Conservation (phyloP, 2,329 filamentous ascomycete species). For the Coniella vitis region DNA sequence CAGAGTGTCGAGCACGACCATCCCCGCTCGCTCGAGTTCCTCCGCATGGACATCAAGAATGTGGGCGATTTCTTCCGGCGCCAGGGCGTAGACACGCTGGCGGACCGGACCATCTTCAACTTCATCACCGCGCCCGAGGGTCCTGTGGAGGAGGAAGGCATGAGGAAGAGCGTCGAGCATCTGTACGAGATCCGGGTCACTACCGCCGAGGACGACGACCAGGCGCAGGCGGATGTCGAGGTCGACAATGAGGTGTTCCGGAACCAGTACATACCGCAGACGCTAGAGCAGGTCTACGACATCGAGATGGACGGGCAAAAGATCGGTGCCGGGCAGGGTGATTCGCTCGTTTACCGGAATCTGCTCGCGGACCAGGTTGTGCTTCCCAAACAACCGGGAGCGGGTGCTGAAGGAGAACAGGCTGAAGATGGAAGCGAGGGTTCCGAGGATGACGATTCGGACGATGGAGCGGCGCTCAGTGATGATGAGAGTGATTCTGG, state of each 20-base stretch:
- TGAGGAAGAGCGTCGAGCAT: constrained; percentile 57
- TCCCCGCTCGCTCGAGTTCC: constrained; percentile 82
- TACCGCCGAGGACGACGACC: constrained; percentile 25
- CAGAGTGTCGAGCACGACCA: constrained; percentile 97
- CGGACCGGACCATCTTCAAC: constrained; percentile 73
- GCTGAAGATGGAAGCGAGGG: constrained; percentile 28
- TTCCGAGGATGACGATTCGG: constrained; percentile 38
- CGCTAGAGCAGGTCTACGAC: constrained; percentile 91
- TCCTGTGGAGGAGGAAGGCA: constrained; percentile 51
- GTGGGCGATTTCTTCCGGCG: constrained; percentile 86
- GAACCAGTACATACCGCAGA: constrained; percentile 94
- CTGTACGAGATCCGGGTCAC: constrained; percentile 54
- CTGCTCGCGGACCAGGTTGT: constrained; percentile 67
- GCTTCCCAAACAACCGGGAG: constrained; percentile 29
- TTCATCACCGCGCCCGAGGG: constrained; percentile 67
- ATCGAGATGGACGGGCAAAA: constrained; percentile 83
- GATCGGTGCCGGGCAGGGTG: constrained; percentile 65
- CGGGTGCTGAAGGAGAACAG: constrained; percentile 24
- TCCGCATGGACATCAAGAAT: constrained; percentile 99
- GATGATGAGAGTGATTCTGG: constrained; percentile 26
- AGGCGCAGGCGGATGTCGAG: constrained; percentile 50
- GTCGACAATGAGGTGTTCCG: constrained; percentile 90
- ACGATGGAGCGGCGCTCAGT: constrained; percentile 40
- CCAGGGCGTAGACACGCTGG: constrained; percentile 73
- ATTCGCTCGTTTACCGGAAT: constrained; percentile 77